These are phyloP conservation scores for Didymella keratinophila DNA, from an alignment of 2,329 filamentous ascomycete genomes.

Conservation along the genomic window DNA sequence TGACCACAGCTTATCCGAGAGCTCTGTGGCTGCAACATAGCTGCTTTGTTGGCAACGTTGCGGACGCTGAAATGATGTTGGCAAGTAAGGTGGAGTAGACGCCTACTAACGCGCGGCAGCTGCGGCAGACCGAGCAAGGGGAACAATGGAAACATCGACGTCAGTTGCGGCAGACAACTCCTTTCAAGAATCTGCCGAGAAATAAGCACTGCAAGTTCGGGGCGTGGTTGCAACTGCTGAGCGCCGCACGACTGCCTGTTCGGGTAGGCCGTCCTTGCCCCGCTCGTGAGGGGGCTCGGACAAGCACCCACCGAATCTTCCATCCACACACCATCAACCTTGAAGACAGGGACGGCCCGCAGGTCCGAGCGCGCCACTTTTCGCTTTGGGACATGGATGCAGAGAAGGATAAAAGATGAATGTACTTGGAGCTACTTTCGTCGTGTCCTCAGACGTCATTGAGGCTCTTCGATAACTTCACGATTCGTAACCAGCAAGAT, in stretches of 20 bases:
- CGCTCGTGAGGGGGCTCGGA: conserved; percentile 28
- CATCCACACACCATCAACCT: conserved; percentile 30
- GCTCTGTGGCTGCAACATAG: neutral
- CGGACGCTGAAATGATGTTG: neutral
- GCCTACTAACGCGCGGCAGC: conserved; percentile 4
- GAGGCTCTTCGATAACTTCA: conserved; percentile 4
- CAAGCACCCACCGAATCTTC: conserved; percentile 31
- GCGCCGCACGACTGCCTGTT: conserved; percentile 9
- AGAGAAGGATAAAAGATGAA: conserved; percentile 15
- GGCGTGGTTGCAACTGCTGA: neutral
- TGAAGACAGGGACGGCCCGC: conserved; percentile 30
- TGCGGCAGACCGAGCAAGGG: conserved; percentile 8
- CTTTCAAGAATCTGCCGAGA: neutral
- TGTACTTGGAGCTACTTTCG: neutral
- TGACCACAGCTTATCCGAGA: neutral
- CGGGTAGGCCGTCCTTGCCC: conserved; percentile 9
- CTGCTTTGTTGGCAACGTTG: neutral
- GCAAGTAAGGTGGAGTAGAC: neutral
- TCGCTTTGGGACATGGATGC: neutral
- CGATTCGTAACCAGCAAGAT: conserved; percentile 47
- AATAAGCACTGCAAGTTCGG: neutral
- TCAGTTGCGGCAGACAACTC: neutral
- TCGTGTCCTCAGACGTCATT: conserved; percentile 13
- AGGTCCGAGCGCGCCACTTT: conserved; percentile 23
- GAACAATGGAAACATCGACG: conserved; percentile 2